A percentile compares a stretch with the other conserved stretches of the same genome.
Conservation (phyloP, 305 asterid species). For the Striga hermonthica region DNA sequence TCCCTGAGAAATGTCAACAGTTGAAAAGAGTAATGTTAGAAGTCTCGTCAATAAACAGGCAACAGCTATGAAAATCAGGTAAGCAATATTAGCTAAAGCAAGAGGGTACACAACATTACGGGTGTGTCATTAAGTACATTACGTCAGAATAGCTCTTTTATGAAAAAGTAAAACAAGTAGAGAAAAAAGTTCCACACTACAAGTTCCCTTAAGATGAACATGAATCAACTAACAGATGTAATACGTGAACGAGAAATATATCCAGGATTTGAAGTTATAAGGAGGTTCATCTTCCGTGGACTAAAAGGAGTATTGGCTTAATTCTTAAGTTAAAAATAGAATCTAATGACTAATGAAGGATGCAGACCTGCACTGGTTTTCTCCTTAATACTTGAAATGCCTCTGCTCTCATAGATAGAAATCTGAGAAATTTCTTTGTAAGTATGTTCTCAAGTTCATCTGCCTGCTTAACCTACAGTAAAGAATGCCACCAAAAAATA, state of each 20-base stretch:
- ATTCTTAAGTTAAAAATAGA: background rate
- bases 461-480: constrained; percentile 79
- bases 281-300: no score
- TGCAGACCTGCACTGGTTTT: constrained; percentile 85
- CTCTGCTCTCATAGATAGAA: constrained; percentile 97
- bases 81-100: constrained; percentile 16
- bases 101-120: constrained; percentile 9
- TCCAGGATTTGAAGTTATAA: no score
- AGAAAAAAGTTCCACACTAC: no score
- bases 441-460: constrained; percentile 97
- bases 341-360: constrained; percentile 23
- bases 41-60: constrained; percentile 15
- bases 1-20: constrained; percentile 59
- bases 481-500: constrained; percentile 21
- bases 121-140: background rate
- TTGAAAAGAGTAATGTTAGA: constrained; percentile 11
- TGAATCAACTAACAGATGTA: no score
- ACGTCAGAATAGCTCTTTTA: background rate
- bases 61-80: no score
- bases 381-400: constrained; percentile 98
- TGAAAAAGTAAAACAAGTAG: no score
- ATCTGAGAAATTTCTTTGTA: constrained; percentile 92
- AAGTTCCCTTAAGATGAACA: no score
- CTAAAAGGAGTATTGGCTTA: no score
- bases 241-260: no score